Evolutionary conservation across 768 basidiomycete genomes (phyloP), one percentile per base, ranked within the genome.

Genomic region (Trametes villosa): DNA sequence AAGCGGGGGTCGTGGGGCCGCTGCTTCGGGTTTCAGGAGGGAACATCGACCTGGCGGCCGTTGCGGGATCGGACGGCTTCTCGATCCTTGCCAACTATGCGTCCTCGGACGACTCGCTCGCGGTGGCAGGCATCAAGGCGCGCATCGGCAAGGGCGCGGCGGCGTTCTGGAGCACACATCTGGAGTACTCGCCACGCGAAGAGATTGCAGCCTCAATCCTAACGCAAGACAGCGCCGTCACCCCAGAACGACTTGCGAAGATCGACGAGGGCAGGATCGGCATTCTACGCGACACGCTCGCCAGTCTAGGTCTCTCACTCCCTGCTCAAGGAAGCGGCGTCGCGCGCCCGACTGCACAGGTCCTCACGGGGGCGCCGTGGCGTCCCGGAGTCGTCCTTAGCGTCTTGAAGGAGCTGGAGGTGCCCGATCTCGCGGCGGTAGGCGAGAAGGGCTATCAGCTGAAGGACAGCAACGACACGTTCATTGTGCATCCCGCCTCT

Each of bases 381-480:
- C 59, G 60, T 17, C 41, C 68, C 1, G 60, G 50, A 15, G 74
- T 82, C 20, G 74, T 86, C 13, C 63, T 76, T 15, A 67, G 67
- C 9, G 73, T 83, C 20, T 67, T 81, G 20, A 66, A 77, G 45
- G 70, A 76, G 2, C 63, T 85, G 6, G 56, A 52, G 1, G 45
- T 74, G 20, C 67, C 75, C 6, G 58, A 71, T 9, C 76, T 77
- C 13, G 57, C 42, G 13, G 50, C 70, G 4, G 62, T 65, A 7
- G 70, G 47, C 9, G 46, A 49, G 8, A 42, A 76, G 38, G 67
- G 76, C 12, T 71, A 68, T 38, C 57, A 78, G 0, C 79, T 92
- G 65, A 73, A 82, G 61, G 94, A 93, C 67, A 75, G 76, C 2
- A 86, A 86, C 54, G 92, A 98, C 69, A 84, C 81, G 1, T 91